A percentile compares a stretch with the other conserved stretches of the same genome.
phyloP scores from a whole-genome alignment of 106 monocot species.

The Ottelia alismoides region DNA sequence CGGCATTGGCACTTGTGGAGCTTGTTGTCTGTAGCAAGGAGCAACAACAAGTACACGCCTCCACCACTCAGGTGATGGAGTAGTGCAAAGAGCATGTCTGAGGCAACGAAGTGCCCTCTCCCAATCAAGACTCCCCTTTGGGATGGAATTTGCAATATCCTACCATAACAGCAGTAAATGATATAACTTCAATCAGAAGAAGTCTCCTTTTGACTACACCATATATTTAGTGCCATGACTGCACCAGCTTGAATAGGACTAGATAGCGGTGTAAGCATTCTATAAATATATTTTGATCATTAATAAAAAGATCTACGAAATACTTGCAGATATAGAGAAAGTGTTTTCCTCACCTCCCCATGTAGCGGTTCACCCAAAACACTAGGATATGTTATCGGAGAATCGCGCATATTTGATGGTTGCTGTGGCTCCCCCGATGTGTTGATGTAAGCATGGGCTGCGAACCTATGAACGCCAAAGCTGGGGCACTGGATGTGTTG shows the following conservation, averaged over 20 bases:
- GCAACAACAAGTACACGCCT: conserved; percentile 82
- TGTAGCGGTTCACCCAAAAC: conserved; percentile 92
- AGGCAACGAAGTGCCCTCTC: conserved; percentile 92
- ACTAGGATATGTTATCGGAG: conserved; percentile 95
- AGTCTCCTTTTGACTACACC: background rate
- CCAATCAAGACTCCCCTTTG: conserved; percentile 86
- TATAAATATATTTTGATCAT: too few relatives aligned
- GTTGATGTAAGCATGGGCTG: conserved; percentile 63
- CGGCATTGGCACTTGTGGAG: conserved; percentile 46
- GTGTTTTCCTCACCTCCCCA: conserved; percentile 83
- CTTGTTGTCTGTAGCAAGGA: conserved; percentile 73
- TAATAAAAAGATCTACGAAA: too few relatives aligned
- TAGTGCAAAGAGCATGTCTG: conserved; percentile 82
- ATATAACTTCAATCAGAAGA: background rate
- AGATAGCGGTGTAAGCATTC: too few relatives aligned
- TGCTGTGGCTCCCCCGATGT: conserved; percentile 47
- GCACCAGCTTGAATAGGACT: too few relatives aligned
- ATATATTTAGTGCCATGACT: too few relatives aligned
- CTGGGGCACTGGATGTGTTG: conserved; percentile 92
- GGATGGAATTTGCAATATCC: conserved; percentile 85
- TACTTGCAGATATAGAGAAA: too few relatives aligned
- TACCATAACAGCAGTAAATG: conserved; percentile 15
- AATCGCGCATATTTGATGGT: conserved; percentile 59
- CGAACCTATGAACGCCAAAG: conserved; percentile 83
- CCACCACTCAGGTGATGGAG: conserved; percentile 99